A percentile compares a stretch with the other conserved stretches of the same genome.
Conservation (phyloP, 1,139 yeast species). For the Debaryomycetaceae sp. region DNA sequence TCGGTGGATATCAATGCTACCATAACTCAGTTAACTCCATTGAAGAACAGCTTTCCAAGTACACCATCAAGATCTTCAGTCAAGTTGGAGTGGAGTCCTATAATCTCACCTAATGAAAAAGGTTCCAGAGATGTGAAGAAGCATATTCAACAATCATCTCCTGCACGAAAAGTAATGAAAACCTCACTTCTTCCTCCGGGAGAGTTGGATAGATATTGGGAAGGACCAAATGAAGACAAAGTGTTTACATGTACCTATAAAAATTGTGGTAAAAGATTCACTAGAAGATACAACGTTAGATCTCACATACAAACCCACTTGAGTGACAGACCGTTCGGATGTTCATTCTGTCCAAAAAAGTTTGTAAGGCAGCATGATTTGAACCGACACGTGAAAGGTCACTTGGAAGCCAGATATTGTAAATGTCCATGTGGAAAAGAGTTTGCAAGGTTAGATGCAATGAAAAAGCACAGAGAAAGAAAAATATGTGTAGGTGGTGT, state of each 20-base stretch:
- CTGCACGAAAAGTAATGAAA: constrained; percentile 48
- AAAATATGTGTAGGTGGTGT: constrained; percentile 76
- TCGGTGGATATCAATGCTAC: constrained; percentile 42
- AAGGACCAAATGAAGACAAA: constrained; percentile 72
- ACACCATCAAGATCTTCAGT: constrained; percentile 38
- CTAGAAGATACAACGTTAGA: constrained; percentile 89
- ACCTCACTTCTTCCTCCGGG: constrained; percentile 87
- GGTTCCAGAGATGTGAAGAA: constrained; percentile 33
- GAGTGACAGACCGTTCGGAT: constrained; percentile 83
- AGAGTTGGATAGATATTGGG: constrained; percentile 77
- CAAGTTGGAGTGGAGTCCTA: constrained; percentile 54
- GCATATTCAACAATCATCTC: constrained; percentile 40
- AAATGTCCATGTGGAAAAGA: constrained; percentile 90
- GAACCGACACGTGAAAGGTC: constrained; percentile 86
- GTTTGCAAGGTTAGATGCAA: constrained; percentile 86
- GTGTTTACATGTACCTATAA: constrained; percentile 71
- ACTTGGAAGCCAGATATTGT: constrained; percentile 65
- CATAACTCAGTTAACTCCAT: constrained; percentile 40
- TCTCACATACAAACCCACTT: constrained; percentile 97
- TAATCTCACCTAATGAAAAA: constrained; percentile 45
- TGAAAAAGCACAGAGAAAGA: constrained; percentile 75
- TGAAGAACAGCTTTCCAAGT: constrained; percentile 28
- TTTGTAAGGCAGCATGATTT: constrained; percentile 92
- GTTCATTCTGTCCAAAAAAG: constrained; percentile 60
- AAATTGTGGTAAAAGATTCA: constrained; percentile 79